A percentile compares a stretch with the other conserved stretches of the same genome.
Evolutionary conservation across 768 basidiomycete genomes (phyloP).

Genomic region (Mycena albidolilacea): DNA sequence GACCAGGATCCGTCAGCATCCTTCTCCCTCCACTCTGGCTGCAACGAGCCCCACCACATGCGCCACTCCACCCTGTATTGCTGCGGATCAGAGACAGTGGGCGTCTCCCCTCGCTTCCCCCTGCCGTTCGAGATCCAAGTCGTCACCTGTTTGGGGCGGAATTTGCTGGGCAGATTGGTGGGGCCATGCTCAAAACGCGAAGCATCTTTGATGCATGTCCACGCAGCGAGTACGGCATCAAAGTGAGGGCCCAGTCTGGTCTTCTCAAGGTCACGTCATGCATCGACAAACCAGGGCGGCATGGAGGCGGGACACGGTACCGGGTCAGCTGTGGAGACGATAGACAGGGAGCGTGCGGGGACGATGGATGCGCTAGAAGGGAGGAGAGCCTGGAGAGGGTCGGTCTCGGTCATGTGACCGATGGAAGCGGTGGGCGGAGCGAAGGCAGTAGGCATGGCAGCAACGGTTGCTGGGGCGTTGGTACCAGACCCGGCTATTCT

Average conservation of each 20-base stretch:
- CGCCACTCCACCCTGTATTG: neutral
- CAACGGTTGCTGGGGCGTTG: too few relatives aligned
- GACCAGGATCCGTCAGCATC: neutral
- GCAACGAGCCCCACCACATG: neutral
- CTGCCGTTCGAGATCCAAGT: neutral
- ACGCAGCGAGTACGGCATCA: neutral
- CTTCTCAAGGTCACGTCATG: neutral
- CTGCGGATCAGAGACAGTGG: neutral
- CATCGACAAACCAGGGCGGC: neutral
- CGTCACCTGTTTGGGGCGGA: neutral
- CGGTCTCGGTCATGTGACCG: too few relatives aligned
- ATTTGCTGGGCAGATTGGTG: neutral
- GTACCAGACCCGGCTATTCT: too few relatives aligned
- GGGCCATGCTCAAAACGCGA: constrained; percentile 7
- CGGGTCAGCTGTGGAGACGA: too few relatives aligned
- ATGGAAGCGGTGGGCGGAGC: too few relatives aligned
- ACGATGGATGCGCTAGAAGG: too few relatives aligned
- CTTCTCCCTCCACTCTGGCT: neutral
- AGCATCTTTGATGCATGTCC: neutral
- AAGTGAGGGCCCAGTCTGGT: neutral
- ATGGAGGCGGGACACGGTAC: too few relatives aligned
- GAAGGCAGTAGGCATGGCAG: too few relatives aligned
- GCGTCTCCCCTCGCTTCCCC: neutral
- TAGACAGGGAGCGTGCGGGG: too few relatives aligned
- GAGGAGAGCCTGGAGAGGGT: too few relatives aligned